Evolutionary conservation across 129 eudicot genomes (phyloP).

Genomic region (Artemisia tridentata): DNA sequence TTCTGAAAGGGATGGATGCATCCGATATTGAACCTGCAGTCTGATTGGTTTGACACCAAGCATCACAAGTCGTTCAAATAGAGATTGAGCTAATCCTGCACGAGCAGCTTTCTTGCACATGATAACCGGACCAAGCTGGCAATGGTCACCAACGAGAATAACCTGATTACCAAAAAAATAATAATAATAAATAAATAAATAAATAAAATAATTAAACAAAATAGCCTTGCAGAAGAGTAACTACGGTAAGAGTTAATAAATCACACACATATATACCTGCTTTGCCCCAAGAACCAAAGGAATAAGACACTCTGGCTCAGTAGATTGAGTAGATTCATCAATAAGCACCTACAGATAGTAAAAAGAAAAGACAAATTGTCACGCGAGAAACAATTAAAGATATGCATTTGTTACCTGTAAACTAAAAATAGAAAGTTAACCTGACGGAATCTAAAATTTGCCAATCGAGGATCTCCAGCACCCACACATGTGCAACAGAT

Average conservation of each 20-base stretch:
- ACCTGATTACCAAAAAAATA: constrained; percentile 30
- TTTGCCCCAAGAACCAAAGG: constrained; percentile 82
- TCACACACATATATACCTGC: constrained; percentile 40
- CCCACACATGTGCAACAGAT: constrained; percentile 90
- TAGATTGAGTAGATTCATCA: constrained; percentile 82
- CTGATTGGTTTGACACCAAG: constrained; percentile 78
- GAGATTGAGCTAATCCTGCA: constrained; percentile 75
- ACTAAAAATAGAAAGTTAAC: constrained; percentile 19
- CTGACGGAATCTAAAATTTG: constrained; percentile 81
- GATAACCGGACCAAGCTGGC: constrained; percentile 86
- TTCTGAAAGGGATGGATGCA: constrained; percentile 93
- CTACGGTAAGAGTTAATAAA: constrained; percentile 6
- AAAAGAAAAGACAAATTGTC: not conserved
- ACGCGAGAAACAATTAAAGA: not conserved
- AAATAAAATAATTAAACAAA: not conserved
- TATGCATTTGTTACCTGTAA: not conserved
- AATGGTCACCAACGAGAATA: constrained; percentile 80
- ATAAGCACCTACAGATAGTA: constrained; percentile 58
- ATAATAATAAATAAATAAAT: too few species aligned
- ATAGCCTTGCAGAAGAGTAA: not conserved
- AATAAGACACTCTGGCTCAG: constrained; percentile 82
- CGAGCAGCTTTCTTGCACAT: constrained; percentile 96
- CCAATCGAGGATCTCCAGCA: constrained; percentile 81
- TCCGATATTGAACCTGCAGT: constrained; percentile 81
- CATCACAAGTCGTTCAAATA: constrained; percentile 73